These are phyloP conservation scores for Glarea lozoyensis DNA, from an alignment of 495 filamentous ascomycete species.

Conservation along the genomic window DNA sequence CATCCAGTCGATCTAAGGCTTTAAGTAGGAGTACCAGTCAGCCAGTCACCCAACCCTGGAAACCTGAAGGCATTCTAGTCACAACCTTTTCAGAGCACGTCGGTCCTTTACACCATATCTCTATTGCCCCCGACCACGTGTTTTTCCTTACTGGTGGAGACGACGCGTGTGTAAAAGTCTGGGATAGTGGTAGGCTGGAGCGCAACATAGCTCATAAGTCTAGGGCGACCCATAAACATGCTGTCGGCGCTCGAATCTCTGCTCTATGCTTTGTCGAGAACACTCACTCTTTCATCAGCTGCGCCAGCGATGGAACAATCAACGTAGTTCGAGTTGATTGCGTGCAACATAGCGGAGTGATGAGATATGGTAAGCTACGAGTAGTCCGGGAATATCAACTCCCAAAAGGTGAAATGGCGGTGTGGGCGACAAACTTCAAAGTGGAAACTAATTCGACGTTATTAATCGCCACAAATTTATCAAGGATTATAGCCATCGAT, in stretches of 20 bases:
- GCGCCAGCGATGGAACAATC: constrained; percentile 82
- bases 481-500: constrained; percentile 74
- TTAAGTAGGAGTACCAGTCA: constrained; percentile 46
- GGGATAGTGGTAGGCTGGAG: constrained; percentile 86
- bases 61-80: constrained; percentile 73
- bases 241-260: constrained; percentile 58
- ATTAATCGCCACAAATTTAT: constrained; percentile 78
- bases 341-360: constrained; percentile 41
- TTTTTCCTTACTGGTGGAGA: constrained; percentile 95
- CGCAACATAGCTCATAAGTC: constrained; percentile 80
- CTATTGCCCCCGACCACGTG: constrained; percentile 78
- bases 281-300: constrained; percentile 86
- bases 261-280: constrained; percentile 86
- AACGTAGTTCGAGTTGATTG: constrained; percentile 84
- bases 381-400: constrained; percentile 75
- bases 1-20: constrained; percentile 51
- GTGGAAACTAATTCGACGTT: constrained; percentile 71
- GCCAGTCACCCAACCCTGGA: constrained; percentile 56
- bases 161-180: constrained; percentile 85
- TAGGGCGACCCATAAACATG: constrained; percentile 78
- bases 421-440: constrained; percentile 91
- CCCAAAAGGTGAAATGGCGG: constrained; percentile 61
- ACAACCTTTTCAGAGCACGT: constrained; percentile 84
- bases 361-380: constrained; percentile 70
- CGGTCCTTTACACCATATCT: constrained; percentile 71